These are phyloP conservation scores for Aureobasidium sp. DNA, from an alignment of 2,329 filamentous ascomycete genomes.

Conservation along the genomic window DNA sequence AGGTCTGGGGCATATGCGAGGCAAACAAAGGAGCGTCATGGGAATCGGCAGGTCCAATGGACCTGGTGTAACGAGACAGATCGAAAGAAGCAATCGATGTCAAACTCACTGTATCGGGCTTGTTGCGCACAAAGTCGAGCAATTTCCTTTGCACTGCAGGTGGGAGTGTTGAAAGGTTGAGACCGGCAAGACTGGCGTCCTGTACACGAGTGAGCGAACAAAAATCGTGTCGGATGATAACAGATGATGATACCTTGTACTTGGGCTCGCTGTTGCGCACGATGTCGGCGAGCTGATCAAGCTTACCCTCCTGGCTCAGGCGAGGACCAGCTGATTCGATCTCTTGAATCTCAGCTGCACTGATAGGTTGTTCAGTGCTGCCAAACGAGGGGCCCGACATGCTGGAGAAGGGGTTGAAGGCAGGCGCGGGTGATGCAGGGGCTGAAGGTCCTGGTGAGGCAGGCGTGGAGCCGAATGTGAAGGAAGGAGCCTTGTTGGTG, in stretches of 20 bases:
- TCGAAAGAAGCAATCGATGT: neutral
- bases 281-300: conserved; percentile 12
- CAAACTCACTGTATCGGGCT: conserved; percentile 5
- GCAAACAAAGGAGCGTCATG: neutral
- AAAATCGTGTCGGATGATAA: neutral
- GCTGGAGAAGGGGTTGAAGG: neutral
- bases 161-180: neutral
- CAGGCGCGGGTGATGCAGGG: conserved; percentile 1
- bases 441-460: neutral
- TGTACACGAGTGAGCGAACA: neutral
- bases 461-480: conserved; percentile 8
- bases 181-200: conserved; percentile 4
- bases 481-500: conserved; percentile 7
- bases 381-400: conserved; percentile 1
- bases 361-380: neutral
- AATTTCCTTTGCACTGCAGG: conserved; percentile 15
- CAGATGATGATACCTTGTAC: conserved; percentile 5
- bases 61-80: neutral
- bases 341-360: conserved; percentile 17
- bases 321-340: conserved; percentile 15
- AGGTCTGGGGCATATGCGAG: conserved; percentile 3
- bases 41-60: neutral
- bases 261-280: conserved; percentile 17
- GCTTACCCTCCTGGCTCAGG: conserved; percentile 13
- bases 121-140: conserved; percentile 17